Base-by-base conservation (phyloP, 805 yeast species). In the Blastobotrys peoriensis region DNA sequence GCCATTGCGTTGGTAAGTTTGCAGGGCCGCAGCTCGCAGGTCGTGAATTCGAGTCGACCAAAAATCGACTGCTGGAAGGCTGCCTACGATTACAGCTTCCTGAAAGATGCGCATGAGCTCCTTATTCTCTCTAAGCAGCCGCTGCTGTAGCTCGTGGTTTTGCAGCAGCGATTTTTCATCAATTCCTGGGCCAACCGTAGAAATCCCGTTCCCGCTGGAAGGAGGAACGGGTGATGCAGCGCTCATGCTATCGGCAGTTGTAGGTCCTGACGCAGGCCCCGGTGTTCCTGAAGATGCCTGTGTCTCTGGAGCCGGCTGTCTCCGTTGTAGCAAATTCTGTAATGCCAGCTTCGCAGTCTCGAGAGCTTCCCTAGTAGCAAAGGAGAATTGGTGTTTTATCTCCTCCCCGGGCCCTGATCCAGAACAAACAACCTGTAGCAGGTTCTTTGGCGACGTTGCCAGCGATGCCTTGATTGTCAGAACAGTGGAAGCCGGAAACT, bases 21-120 rank as follows among this genome's bases (percentile, higher is more conserved):
- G 77, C 51, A 93, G 74, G 0, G 97, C 96, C 66, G 77, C 86
- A 0, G 96, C 87, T 43, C 98, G 69, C 44, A 93, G 64, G 20
- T 83, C 71, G 55, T 86, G 86, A 8, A 88, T 69, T 51, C 97
- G 68, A 4, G 89, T 81, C 1, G 79, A 71, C 97, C 97, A 89
- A 63, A 89, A 89, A 55, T 88, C 87, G 33, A 76, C 76, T 0
- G 94, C 86, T 3, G 86, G 81, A 37, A 91, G 66, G 15, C 86
- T 83, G 6, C 66, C 66, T 5, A 52, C 44, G 49, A 88, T 86
- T 4, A 93, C 97, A 0, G 96, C 83, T 48, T 86, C 95, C 39
- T 89, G 81, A 60, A 93, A 93, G 2, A 83, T 79, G 46, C 77
- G 74, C 69, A 86, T 78, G 43, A 93, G 68, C 5, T 66, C 67